Base-by-base conservation (phyloP, 495 filamentous ascomycete species). In the Podospora comata region DNA sequence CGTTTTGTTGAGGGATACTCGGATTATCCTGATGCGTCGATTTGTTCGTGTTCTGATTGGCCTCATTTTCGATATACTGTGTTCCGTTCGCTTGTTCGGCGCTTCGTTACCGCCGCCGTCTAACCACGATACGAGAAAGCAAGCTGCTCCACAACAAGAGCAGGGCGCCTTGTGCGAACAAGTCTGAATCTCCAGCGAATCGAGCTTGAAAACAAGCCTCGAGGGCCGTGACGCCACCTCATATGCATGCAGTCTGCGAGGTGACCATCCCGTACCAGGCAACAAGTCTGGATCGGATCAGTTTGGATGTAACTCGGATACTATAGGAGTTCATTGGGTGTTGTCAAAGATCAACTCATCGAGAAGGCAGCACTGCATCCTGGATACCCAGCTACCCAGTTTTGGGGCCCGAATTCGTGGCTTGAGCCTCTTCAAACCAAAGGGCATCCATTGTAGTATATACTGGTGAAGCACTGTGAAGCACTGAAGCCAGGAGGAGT, bases 71-170 rank as follows among this genome's bases (percentile, higher is more conserved):
- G 30, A 65, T 59, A 15, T 3, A 18, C 0, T 60, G 39, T 65
- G 64, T 55, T 16, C 18, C 16, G 6, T 16, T 48, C 39, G 39
- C 55, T 20, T 44, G 4, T 20, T 54, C 16, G 67, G 67, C 67
- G 62, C 67, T 60, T 68, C 56, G 62, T 64, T 68, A 39, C 67
- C 55, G 67, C 62, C 67, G 56, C 53, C 30, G 55, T 48, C 30
- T 56, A 30, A 32, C 15, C n/a, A 59, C 13, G 9, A 62, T 18
- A 11, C 55, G 55, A 58, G 55, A 26, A 58, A 26, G 60, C 60
- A 62, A 39, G 60, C 28, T 30, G 60, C 39, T 48, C 13, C 39
- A 16, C 39, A 48, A 11, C 60, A 23, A 61, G 28, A 61, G 23
- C 59, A 34, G 18, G 16, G 28, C 26, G 11, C 11, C 59, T 30